Evolutionary conservation across 345 rosid species (phyloP).

Genomic region (Alliaria petiolata): DNA sequence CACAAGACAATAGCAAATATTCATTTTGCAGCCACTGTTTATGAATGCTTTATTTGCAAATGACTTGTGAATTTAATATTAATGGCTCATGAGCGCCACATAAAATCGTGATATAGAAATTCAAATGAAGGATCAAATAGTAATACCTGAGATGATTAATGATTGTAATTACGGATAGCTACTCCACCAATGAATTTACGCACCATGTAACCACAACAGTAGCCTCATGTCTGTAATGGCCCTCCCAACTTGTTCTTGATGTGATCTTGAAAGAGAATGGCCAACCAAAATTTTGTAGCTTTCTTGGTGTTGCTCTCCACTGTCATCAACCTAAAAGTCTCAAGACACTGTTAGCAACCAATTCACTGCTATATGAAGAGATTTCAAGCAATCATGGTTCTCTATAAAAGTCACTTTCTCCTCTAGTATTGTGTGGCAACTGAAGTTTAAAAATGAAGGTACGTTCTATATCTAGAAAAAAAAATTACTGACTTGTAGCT

Average conservation of each 20-base stretch:
- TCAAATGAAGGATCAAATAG: conserved; percentile 6
- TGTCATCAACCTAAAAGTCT: conserved; percentile 37
- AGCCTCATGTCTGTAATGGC: conserved; percentile 32
- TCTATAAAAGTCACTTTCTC: conserved; percentile 34
- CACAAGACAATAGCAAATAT: neutral
- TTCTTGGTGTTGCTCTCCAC: conserved; percentile 60
- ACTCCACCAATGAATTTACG: conserved; percentile 28
- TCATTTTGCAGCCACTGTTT: neutral
- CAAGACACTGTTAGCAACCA: conserved; percentile 44
- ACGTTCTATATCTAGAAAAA: conserved; percentile 25
- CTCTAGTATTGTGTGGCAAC: conserved; percentile 35
- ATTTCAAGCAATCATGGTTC: conserved; percentile 31
- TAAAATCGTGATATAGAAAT: neutral
- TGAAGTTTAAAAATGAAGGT: conserved; percentile 65
- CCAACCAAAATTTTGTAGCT: conserved; percentile 72
- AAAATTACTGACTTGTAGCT: conserved; percentile 19
- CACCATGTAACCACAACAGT: conserved; percentile 31
- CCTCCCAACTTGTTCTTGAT: conserved; percentile 41
- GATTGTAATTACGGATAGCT: conserved; percentile 30
- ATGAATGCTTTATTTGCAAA: neutral
- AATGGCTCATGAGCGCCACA: neutral
- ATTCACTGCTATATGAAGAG: conserved; percentile 28
- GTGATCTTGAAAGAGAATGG: conserved; percentile 64
- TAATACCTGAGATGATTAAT: conserved; percentile 19
- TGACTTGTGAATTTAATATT: neutral